Evolutionary conservation across 257 asterid genomes (phyloP).

Genomic region (Lycium barbarum): DNA sequence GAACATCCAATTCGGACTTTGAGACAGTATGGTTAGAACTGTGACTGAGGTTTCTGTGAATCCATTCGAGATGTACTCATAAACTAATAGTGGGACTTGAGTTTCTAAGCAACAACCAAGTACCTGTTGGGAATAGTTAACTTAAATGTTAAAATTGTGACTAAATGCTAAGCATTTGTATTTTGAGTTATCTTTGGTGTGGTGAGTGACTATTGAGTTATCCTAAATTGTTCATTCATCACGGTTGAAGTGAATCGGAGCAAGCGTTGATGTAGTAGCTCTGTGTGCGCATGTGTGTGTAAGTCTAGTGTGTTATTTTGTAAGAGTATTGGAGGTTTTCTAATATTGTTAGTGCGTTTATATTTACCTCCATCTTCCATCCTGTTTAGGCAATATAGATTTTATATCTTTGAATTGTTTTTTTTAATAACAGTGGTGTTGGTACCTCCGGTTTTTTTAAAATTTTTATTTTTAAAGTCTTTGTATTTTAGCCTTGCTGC

Average conservation of each 20-base stretch:
- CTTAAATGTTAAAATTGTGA: background rate
- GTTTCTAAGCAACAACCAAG: slow-evolving; percentile 26
- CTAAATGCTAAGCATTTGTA: background rate
- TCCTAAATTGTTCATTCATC: background rate
- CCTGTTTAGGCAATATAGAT: background rate
- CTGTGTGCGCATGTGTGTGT: background rate
- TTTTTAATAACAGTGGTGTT: too few species aligned
- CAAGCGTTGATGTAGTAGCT: background rate
- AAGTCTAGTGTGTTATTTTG: background rate
- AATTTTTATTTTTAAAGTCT: too few species aligned
- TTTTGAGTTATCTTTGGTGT: background rate
- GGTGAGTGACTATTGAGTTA: background rate
- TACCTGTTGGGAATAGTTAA: slow-evolving; percentile 13
- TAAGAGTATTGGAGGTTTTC: background rate
- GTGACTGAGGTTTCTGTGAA: background rate
- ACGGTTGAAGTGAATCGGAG: background rate
- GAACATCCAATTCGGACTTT: background rate
- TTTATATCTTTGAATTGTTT: background rate
- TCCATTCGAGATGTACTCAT: slow-evolving; percentile 26
- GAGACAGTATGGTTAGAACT: background rate
- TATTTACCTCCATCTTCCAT: background rate
- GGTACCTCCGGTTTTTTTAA: too few species aligned
- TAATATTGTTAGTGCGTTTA: background rate
- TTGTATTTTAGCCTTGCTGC: too few species aligned
- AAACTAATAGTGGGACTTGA: slow-evolving; percentile 19